Percentiles rank a stretch among this genome's conserved stretches.
Conservation (phyloP, 768 basidiomycete genomes). For the Lyophyllum atratum region DNA sequence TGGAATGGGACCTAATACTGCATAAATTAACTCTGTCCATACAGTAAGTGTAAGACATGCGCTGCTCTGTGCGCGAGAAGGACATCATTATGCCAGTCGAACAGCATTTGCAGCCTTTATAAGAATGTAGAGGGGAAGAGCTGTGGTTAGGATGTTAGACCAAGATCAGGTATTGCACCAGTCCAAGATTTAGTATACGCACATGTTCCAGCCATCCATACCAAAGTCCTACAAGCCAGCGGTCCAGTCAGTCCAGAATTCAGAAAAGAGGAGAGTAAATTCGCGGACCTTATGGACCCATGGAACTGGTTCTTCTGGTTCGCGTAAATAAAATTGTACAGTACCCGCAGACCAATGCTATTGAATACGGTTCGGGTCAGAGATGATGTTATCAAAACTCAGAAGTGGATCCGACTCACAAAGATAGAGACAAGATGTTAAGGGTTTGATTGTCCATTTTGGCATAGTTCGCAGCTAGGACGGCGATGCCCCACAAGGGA, state of each 20-base stretch:
- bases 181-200: background rate
- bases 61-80: background rate
- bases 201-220: constrained; percentile 7
- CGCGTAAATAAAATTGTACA: constrained; percentile 33
- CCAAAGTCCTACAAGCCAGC: background rate
- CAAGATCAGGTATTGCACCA: background rate
- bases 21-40: background rate
- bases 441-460: constrained; percentile 19
- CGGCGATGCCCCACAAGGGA: constrained; percentile 28
- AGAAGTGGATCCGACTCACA: constrained; percentile 19
- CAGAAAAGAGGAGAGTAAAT: background rate
- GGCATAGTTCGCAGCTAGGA: constrained; percentile 13
- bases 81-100: background rate
- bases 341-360: constrained; percentile 23
- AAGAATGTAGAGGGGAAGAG: constrained; percentile 10
- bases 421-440: constrained; percentile 29
- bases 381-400: background rate
- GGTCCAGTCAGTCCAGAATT: background rate
- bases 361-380: too few relatives aligned
- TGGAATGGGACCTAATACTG: background rate
- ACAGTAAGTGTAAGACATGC: background rate
- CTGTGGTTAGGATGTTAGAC: background rate
- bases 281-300: constrained; percentile 11
- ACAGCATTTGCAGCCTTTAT: constrained; percentile 10
- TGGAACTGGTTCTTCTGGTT: constrained; percentile 20